Evolutionary conservation across 2,329 filamentous ascomycete species (phyloP), one percentile per base, ranked within the genome.

Genomic region (Calonectria crousiana): DNA sequence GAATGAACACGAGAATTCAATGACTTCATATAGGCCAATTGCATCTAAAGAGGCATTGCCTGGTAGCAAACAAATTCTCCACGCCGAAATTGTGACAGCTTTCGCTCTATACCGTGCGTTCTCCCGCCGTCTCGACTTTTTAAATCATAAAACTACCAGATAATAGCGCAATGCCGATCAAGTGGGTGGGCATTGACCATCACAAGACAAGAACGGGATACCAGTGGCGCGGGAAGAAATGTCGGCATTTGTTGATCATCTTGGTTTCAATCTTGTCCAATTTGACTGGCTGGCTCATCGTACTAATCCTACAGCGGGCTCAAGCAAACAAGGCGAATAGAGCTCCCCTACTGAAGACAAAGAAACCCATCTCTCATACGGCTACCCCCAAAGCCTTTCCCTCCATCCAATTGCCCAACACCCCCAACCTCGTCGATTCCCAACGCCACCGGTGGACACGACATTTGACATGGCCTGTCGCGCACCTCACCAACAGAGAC

Each of bases 341-440:
- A 36, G 36, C 56, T 30, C n/a, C 23, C 49, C 71, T n/a, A n/a
- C 53, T 44, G 64, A 47, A 71, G 49, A 71, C 71, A 73, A 69
- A 69, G 66, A 65, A 38, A 74, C 51, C 74, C 44, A 26, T 69
- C 68, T 65, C 73, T 58, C 60, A 67, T 67, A 38, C 65, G 73
- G 66, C 67, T 72, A 77, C 60, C 56, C 60, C 71, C 73, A 68
- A 34, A 53, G 49, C 47, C 66, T 74, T 60, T 60, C 69, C 71
- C 69, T 72, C 30, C 53, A 64, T 73, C 34, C 68, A 52, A 67
- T 34, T 78, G 71, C 79, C 78, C 77, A 79, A 80, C 75, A 75
- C 75, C 71, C 74, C 68, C 74, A 72, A 66, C 77, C 71, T 72
- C 38, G 49, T 76, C 62, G 66, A 73, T 69, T 76, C 74, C 75